phyloP scores from a whole-genome alignment of 257 asterid species.

The Lithospermum erythrorhizon region DNA sequence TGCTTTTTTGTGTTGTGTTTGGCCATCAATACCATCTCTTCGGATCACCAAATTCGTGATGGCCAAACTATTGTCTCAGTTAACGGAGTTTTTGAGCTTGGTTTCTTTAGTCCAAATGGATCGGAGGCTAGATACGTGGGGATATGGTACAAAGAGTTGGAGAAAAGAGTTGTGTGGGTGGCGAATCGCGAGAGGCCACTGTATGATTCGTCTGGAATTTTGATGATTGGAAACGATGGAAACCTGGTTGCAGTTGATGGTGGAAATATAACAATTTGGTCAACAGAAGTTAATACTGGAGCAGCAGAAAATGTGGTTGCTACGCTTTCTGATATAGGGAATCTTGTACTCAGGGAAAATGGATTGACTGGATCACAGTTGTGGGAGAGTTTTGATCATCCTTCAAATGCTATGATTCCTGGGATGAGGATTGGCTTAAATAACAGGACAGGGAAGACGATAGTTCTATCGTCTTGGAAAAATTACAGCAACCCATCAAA shows the following conservation, averaged over 20 bases:
- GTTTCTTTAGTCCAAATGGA: conserved; percentile 31
- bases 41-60: no score
- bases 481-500: conserved; percentile 20
- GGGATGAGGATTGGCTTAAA: conserved; percentile 22
- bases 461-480: conserved; percentile 30
- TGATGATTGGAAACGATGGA: conserved; percentile 3
- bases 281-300: conserved; percentile 1
- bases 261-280: conserved; percentile 7
- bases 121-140: conserved; percentile 30
- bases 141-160: conserved; percentile 23
- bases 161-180: conserved; percentile 12
- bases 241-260: not conserved
- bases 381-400: conserved; percentile 39
- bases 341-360: conserved; percentile 12
- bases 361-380: conserved; percentile 9
- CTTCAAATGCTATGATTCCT: conserved; percentile 26
- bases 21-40: no score
- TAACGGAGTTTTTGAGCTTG: conserved; percentile 14
- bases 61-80: no score
- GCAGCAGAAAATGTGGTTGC: conserved; percentile 1
- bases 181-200: conserved; percentile 8
- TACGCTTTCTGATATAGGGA: conserved; percentile 5
- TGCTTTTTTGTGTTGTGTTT: no score
- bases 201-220: conserved; percentile 6
- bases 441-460: conserved; percentile 22